A percentile compares a stretch with the other conserved stretches of the same genome.
These are phyloP conservation scores for Musa balbisiana DNA, from an alignment of 202 grass and related monocot species.

Conservation along the genomic window DNA sequence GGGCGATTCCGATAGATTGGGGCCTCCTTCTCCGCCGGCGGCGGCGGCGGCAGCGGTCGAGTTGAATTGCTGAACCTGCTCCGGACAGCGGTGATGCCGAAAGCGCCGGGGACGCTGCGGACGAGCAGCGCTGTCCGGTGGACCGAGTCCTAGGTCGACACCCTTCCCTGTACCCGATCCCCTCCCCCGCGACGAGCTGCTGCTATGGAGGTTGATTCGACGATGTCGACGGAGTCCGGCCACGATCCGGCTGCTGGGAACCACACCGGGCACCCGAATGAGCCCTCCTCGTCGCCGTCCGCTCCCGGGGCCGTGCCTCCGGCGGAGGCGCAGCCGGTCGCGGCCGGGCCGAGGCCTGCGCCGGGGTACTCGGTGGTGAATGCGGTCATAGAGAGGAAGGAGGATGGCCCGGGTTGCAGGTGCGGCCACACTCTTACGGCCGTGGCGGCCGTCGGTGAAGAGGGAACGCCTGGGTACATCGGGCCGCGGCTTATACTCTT, in stretches of 20 bases:
- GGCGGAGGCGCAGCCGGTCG: conserved; percentile 1
- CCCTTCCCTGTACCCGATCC: not conserved
- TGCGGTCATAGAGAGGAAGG: not conserved
- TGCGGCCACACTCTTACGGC: conserved; percentile 13
- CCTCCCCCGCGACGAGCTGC: not conserved
- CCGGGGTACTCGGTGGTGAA: not conserved
- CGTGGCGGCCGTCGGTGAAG: conserved; percentile 6
- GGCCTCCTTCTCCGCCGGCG: not conserved
- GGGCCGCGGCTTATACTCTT: conserved; percentile 16
- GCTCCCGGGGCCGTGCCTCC: too few species aligned
- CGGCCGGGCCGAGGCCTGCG: not conserved
- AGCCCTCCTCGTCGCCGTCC: not conserved
- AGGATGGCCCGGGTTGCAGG: not conserved
- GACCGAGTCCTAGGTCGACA: not conserved
- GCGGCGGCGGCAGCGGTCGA: not conserved
- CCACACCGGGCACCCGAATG: not conserved
- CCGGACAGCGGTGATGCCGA: conserved; percentile 40
- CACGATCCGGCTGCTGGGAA: not conserved
- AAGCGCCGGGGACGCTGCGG: conserved; percentile 6
- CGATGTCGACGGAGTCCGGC: not conserved
- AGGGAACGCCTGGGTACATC: conserved; percentile 7
- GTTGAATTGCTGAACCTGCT: conserved; percentile 63
- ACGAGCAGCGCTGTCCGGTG: conserved; percentile 25
- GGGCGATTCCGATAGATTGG: not conserved
- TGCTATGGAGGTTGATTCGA: conserved; percentile 1